Evolutionary conservation across 495 filamentous ascomycete genomes (phyloP), one percentile per base, ranked within the genome.

Genomic region (Hypoxylon lenormandii): DNA sequence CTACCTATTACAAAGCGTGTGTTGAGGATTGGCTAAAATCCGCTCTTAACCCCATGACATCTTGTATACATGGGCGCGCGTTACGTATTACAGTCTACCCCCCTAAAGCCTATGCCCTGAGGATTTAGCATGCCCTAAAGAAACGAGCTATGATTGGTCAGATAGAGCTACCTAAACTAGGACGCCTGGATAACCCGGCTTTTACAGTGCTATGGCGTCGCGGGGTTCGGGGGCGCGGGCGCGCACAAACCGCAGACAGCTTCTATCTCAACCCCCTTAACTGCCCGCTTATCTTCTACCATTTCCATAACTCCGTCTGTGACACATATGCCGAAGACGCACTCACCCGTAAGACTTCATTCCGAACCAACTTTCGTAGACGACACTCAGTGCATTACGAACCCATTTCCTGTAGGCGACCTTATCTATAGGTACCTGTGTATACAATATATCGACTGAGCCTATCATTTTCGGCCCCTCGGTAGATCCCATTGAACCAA

Each of bases 81-180:
- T 3, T 11, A 33, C 30, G 30, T 33, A 33, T 33, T 33, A 33
- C 30, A 33, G 26, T n/a, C 3, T 28, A 28, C 26, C 26, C 6
- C 10, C 2, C 30, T 33, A 47, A 26, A 21, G 21, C 16, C 6
- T 8, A 59, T 47, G 43, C 42, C 46, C 57, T 63, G 62, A 58
- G 46, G 36, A 62, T 66, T 49, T 21, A 15, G 38, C 68, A 71
- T 63, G 68, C 52, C 30, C 52, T 63, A 22, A 37, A 56, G 42
- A 28, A 13, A 58, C 21, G 58, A 38, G 18, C 12, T 59, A 10
- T 63, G 68, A 71, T 71, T 71, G 68, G 68, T 10, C 12, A 36
- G 22, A 16, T 37, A 45, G 36, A 10, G 42, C 28, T 48, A 2
- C 51, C 51, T n/a, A n/a, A 46, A 69, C 37, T 28, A 60, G 22